Evolutionary conservation across 177 flowering plant genomes (phyloP).

Genomic region (Tripterygium wilfordii): DNA sequence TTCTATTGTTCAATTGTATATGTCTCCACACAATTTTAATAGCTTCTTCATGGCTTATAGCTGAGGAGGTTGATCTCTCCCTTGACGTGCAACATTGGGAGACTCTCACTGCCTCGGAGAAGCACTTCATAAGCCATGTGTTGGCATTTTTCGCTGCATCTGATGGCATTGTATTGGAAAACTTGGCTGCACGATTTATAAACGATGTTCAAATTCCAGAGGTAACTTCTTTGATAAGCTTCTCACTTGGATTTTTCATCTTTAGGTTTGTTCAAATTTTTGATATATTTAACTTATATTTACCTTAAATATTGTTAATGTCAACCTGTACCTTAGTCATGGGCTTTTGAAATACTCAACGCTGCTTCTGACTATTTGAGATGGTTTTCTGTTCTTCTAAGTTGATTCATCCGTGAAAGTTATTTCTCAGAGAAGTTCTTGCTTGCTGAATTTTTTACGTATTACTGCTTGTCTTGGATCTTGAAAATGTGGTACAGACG

Average conservation of each 20-base stretch:
- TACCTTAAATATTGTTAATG: no score
- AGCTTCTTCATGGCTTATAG: constrained; percentile 33
- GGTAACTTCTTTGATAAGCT: constrained; percentile 28
- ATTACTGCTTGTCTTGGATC: no score
- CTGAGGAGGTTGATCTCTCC: constrained; percentile 88
- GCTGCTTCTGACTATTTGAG: no score
- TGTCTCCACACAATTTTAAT: constrained; percentile 1
- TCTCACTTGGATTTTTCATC: background rate
- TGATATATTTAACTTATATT: background rate
- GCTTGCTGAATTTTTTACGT: no score
- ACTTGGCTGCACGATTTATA: constrained; percentile 76
- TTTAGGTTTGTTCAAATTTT: no score
- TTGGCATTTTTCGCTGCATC: constrained; percentile 90
- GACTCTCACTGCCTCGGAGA: constrained; percentile 45
- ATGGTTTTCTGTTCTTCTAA: no score
- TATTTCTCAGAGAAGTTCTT: no score
- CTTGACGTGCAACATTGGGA: constrained; percentile 68
- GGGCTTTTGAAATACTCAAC: no score
- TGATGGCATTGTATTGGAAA: constrained; percentile 91
- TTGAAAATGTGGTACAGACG: no score
- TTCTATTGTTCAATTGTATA: background rate
- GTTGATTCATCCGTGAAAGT: no score
- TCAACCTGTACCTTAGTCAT: no score
- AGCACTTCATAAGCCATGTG: constrained; percentile 72
- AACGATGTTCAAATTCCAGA: constrained; percentile 77